phyloP scores from a whole-genome alignment of 2,329 filamentous ascomycete genomes.

The Nemania abortiva region DNA sequence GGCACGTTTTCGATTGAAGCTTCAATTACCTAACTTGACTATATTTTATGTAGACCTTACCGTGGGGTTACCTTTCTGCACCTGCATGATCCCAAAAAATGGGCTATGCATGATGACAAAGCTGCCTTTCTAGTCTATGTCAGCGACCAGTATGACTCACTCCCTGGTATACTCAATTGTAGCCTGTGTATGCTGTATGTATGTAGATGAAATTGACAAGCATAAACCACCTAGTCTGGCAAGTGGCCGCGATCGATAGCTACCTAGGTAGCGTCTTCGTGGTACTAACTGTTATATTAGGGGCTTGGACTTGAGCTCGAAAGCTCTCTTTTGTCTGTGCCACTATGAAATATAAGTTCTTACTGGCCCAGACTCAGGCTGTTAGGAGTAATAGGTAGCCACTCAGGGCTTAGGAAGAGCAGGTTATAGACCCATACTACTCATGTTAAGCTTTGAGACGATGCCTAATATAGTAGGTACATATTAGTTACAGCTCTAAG shows the following conservation, averaged over 20 bases:
- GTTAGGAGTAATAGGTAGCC: no score
- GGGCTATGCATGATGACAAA: not conserved
- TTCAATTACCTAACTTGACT: not conserved
- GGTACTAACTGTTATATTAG: no score
- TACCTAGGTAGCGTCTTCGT: not conserved
- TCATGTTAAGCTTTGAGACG: no score
- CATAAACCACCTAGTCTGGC: not conserved
- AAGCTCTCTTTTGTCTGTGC: no score
- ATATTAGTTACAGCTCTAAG: not conserved
- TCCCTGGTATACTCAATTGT: not conserved
- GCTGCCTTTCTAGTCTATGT: not conserved
- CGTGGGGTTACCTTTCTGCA: not conserved
- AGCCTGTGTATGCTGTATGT: no score
- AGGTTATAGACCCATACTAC: not conserved
- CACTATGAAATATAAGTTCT: no score
- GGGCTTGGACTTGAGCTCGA: no score
- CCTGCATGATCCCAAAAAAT: not conserved
- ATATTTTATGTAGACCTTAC: no score
- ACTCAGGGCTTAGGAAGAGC: not conserved
- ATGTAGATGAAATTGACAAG: not conserved
- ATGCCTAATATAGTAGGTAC: not conserved
- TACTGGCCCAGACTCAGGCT: no score
- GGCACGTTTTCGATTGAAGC: not conserved
- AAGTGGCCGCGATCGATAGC: slow-evolving; percentile 8
- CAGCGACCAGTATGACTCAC: not conserved